Conservation (phyloP, 352 stramenopile genomes). For the Globisporangium carolinianum region DNA sequence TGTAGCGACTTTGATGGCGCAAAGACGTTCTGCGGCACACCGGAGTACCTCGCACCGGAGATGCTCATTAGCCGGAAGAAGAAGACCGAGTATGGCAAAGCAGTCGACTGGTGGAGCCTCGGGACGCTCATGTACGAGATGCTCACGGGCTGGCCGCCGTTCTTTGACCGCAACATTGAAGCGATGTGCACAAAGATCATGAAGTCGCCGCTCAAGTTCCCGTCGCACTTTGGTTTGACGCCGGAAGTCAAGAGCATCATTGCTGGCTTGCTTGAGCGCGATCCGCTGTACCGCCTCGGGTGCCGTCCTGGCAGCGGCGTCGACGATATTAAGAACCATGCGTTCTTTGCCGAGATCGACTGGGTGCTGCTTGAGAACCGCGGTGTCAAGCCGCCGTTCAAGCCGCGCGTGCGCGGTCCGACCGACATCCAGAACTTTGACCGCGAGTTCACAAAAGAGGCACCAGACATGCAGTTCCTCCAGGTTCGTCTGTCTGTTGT, state of each 20-base stretch:
- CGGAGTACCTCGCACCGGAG: constrained; percentile 84
- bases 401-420: constrained; percentile 66
- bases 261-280: constrained; percentile 61
- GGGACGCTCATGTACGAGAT: constrained; percentile 94
- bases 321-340: constrained; percentile 70
- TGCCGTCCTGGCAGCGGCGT: constrained; percentile 62
- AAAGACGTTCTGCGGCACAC: constrained; percentile 86
- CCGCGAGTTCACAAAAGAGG: constrained; percentile 82
- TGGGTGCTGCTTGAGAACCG: constrained; percentile 67
- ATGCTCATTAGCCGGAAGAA: constrained; percentile 88
- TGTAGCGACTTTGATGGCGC: constrained; percentile 72
- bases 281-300: constrained; percentile 58
- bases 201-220: constrained; percentile 84
- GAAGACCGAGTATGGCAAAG: constrained; percentile 88
- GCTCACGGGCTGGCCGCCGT: constrained; percentile 91
- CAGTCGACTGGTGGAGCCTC: constrained; percentile 92
- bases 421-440: constrained; percentile 89
- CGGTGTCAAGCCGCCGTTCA: constrained; percentile 78
- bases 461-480: constrained; percentile 67
- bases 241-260: constrained; percentile 76
- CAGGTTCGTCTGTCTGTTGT: constrained; percentile 28
- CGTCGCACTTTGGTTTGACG: constrained; percentile 71
- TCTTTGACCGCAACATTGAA: constrained; percentile 90
- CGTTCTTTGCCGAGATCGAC: constrained; percentile 79
- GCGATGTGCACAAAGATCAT: constrained; percentile 91